Evolutionary conservation across 495 filamentous ascomycete genomes (phyloP).

Genomic region (Podospora australis): DNA sequence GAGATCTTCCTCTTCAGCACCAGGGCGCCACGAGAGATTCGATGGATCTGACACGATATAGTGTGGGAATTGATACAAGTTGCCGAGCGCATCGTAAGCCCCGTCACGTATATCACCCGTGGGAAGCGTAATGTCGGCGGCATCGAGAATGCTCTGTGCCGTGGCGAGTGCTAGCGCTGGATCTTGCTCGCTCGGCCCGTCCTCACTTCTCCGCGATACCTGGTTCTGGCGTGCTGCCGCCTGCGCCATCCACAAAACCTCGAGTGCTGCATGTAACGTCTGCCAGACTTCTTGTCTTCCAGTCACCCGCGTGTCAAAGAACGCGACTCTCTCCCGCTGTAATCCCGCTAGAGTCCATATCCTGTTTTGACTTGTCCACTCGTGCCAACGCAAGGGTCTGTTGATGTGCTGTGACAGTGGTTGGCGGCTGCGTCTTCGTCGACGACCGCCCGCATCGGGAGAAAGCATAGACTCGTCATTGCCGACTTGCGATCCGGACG

Average conservation of each 20-base stretch:
- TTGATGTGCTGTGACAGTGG: conserved; percentile 41
- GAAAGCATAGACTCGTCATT: conserved; percentile 17
- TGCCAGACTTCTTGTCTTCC: conserved; percentile 74
- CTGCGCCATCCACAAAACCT: conserved; percentile 51
- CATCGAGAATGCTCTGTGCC: conserved; percentile 72
- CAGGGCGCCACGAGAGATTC: conserved; percentile 51
- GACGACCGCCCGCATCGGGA: conserved; percentile 13
- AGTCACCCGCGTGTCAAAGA: conserved; percentile 78
- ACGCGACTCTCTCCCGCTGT: conserved; percentile 51
- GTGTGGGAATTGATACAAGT: conserved; percentile 67
- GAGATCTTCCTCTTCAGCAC: conserved; percentile 22
- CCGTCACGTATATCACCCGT: conserved; percentile 67
- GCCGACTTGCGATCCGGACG: conserved; percentile 9
- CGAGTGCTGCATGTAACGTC: conserved; percentile 58
- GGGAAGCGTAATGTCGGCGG: conserved; percentile 72
- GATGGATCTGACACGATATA: conserved; percentile 69
- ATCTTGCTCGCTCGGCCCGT: conserved; percentile 15
- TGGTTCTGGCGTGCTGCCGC: conserved; percentile 14
- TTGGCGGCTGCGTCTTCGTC: conserved; percentile 16
- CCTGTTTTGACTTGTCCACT: conserved; percentile 41
- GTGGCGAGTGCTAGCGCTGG: conserved; percentile 45
- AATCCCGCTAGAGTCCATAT: conserved; percentile 40
- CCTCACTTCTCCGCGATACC: conserved; percentile 16
- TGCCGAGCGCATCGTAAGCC: conserved; percentile 71
- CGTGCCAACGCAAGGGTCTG: conserved; percentile 40